A percentile compares a stretch with the other conserved stretches of the same genome.
Conservation (phyloP, 495 filamentous ascomycete genomes). For the Margaritispora aquatica region DNA sequence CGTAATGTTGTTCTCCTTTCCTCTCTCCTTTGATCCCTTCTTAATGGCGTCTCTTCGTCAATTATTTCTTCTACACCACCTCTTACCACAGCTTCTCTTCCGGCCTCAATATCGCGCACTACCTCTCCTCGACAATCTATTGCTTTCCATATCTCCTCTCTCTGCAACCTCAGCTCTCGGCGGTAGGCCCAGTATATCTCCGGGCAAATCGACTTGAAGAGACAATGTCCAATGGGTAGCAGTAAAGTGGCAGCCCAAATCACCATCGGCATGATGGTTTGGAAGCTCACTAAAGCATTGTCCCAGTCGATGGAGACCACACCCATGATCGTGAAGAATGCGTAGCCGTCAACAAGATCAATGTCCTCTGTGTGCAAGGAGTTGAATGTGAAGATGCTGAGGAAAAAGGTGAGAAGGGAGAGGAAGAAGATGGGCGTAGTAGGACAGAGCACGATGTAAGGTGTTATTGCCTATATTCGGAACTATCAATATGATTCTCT, state of each 20-base stretch:
- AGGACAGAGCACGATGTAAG: neutral
- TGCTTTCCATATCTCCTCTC: neutral
- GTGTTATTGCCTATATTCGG: conserved; percentile 8
- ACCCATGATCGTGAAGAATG: neutral
- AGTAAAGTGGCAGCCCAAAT: neutral
- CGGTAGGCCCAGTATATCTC: neutral
- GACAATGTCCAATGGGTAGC: neutral
- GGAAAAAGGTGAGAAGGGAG: neutral
- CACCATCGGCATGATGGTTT: neutral
- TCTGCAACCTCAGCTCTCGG: neutral
- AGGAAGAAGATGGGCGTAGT: neutral
- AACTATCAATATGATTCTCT: conserved; percentile 3
- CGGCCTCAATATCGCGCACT: neutral
- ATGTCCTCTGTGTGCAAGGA: neutral
- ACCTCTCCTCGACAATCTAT: conserved; percentile 2
- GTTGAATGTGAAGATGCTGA: neutral
- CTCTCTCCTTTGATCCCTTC: no score
- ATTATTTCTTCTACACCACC: neutral
- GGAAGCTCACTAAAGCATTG: neutral
- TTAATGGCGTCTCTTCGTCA: neutral
- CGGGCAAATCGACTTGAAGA: neutral
- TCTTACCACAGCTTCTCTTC: neutral
- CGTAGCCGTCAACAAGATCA: neutral
- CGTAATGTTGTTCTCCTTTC: no score
- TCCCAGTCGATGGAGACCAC: neutral